A percentile compares a stretch with the other conserved stretches of the same genome.
Conservation (phyloP, 768 basidiomycete genomes). For the Leucogyrophana mollusca region DNA sequence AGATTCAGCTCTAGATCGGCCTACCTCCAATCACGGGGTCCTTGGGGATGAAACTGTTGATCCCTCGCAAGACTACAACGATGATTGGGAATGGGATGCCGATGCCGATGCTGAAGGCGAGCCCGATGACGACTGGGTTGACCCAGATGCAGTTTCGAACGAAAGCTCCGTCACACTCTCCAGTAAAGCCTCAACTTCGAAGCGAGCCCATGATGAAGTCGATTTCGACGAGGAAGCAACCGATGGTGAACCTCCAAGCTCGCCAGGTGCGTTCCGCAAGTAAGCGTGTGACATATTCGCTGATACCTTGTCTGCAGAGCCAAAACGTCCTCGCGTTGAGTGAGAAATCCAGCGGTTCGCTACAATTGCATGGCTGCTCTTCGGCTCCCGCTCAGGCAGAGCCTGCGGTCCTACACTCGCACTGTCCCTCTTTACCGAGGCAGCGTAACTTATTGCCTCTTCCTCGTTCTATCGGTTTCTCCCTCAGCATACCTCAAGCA, state of each 20-base stretch:
- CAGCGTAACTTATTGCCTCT: slow-evolving; percentile 25
- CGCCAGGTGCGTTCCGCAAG: slow-evolving; percentile 41
- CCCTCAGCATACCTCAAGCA: slow-evolving; percentile 12
- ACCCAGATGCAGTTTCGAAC: slow-evolving; percentile 46
- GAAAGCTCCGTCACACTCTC: slow-evolving; percentile 57
- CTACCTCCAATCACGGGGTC: slow-evolving; percentile 14
- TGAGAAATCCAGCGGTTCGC: slow-evolving; percentile 17
- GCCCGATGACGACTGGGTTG: slow-evolving; percentile 42
- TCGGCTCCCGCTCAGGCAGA: neutral
- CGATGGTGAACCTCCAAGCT: slow-evolving; percentile 31
- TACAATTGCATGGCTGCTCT: too few relatives aligned
- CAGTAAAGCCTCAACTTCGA: slow-evolving; percentile 52
- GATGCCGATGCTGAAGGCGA: slow-evolving; percentile 47
- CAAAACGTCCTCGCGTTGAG: slow-evolving; percentile 43
- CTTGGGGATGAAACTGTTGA: slow-evolving; percentile 18
- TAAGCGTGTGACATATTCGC: neutral
- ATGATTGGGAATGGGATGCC: slow-evolving; percentile 36
- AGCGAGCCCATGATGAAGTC: slow-evolving; percentile 46
- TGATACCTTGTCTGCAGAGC: slow-evolving; percentile 24
- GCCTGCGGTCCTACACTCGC: neutral
- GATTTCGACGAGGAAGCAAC: slow-evolving; percentile 37
- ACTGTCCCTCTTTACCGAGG: neutral
- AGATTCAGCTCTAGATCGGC: slow-evolving; percentile 27
- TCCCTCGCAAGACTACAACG: slow-evolving; percentile 11
- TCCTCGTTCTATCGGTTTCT: neutral